Percentiles rank a stretch among this genome's conserved stretches.
phyloP scores from a whole-genome alignment of 2,329 filamentous ascomycete genomes.

The Calonectria crousiana region DNA sequence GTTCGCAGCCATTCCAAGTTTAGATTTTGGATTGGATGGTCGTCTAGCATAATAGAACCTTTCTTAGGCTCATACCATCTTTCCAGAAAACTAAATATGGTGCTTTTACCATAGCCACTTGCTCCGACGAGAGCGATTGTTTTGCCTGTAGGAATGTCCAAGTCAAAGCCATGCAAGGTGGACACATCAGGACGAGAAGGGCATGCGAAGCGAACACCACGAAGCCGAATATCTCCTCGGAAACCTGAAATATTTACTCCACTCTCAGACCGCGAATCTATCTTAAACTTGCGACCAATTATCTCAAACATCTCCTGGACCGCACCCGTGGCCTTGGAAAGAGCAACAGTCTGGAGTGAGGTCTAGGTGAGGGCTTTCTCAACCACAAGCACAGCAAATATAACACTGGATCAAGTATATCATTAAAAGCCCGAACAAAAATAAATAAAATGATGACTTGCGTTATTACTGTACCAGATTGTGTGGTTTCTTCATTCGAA shows the following conservation, averaged over 20 bases:
- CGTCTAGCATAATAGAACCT: slow-evolving; percentile 61
- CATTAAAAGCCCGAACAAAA: not conserved
- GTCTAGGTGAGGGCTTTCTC: slow-evolving; percentile 60
- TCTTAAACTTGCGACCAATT: slow-evolving; percentile 58
- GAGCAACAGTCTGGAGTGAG: slow-evolving; percentile 59
- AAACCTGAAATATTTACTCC: slow-evolving; percentile 49
- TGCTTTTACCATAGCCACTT: slow-evolving; percentile 71
- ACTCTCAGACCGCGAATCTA: slow-evolving; percentile 56
- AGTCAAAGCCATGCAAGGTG: slow-evolving; percentile 56
- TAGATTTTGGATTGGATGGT: slow-evolving; percentile 54
- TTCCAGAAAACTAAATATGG: slow-evolving; percentile 68
- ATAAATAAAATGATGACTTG: slow-evolving; percentile 40
- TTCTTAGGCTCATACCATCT: slow-evolving; percentile 68
- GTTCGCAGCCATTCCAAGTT: slow-evolving; percentile 66
- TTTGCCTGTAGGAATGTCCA: slow-evolving; percentile 59
- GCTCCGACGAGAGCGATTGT: slow-evolving; percentile 68
- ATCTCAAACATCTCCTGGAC: slow-evolving; percentile 61
- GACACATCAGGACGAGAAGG: slow-evolving; percentile 65
- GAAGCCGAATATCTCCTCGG: slow-evolving; percentile 60
- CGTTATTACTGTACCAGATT: slow-evolving; percentile 62
- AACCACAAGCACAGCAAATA: slow-evolving; percentile 61
- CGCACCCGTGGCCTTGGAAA: slow-evolving; percentile 60
- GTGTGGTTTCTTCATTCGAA: slow-evolving; percentile 55
- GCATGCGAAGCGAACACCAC: slow-evolving; percentile 65
- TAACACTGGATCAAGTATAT: slow-evolving; percentile 49